Evolutionary conservation across 768 basidiomycete genomes (phyloP).

Genomic region (Dentipellis fragilis): DNA sequence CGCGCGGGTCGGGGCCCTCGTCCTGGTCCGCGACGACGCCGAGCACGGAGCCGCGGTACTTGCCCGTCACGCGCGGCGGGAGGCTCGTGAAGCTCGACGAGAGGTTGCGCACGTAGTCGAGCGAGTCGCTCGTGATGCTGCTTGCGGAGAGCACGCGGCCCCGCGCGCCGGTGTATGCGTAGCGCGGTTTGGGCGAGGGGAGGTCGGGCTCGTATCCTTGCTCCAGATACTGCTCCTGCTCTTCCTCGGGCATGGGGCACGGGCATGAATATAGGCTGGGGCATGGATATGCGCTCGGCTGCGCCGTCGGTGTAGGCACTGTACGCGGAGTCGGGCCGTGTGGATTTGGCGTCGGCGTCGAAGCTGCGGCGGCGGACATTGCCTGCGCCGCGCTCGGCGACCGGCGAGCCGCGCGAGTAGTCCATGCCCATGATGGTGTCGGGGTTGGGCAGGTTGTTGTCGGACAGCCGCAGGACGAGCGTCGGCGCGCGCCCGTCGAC

Average conservation of each 20-base stretch:
- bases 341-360: no score
- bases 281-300: no score
- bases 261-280: no score
- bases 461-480: slow-evolving; percentile 8
- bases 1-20: background rate
- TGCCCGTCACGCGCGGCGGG: slow-evolving; percentile 1
- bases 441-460: background rate
- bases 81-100: background rate
- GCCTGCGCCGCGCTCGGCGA: background rate
- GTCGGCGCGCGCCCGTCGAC: slow-evolving; percentile 6
- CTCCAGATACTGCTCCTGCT: background rate
- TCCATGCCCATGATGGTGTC: slow-evolving; percentile 1
- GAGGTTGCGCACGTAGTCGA: background rate
- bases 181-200: background rate
- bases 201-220: background rate
- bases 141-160: background rate
- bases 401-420: background rate
- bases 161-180: background rate
- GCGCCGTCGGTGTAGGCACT: no score
- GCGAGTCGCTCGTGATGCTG: slow-evolving; percentile 3
- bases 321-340: no score
- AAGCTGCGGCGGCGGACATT: background rate
- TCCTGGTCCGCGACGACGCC: background rate
- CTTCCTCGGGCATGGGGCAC: background rate
- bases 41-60: background rate